These are phyloP conservation scores for Pseudotsuga menziesii DNA, from an alignment of 75 land plant species.

Conservation along the genomic window DNA sequence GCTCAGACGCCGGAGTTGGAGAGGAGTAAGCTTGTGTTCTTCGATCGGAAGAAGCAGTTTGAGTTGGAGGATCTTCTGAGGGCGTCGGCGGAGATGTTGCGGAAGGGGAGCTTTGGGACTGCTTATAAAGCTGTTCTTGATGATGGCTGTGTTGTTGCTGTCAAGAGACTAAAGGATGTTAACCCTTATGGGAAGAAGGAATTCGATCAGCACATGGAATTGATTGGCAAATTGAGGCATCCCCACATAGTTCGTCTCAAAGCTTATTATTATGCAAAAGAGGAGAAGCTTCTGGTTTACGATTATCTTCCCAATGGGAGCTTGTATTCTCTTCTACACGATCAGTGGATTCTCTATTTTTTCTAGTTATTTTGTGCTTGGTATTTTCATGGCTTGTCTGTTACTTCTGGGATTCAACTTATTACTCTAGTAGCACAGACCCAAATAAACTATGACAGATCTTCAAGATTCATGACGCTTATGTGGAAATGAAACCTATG, in stretches of 20 bases:
- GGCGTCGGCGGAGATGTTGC: slow-evolving; percentile 88
- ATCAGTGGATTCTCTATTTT: slow-evolving; percentile 17
- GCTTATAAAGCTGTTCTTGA: slow-evolving; percentile 84
- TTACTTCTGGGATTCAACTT: background rate
- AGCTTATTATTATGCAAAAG: slow-evolving; percentile 81
- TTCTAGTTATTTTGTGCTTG: background rate
- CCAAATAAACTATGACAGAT: too few species aligned
- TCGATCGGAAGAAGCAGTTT: slow-evolving; percentile 45
- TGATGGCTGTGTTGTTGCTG: slow-evolving; percentile 71
- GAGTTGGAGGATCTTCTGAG: slow-evolving; percentile 76
- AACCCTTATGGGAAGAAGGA: slow-evolving; percentile 60
- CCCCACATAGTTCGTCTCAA: slow-evolving; percentile 64
- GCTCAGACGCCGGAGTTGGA: slow-evolving; percentile 25
- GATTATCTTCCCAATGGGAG: slow-evolving; percentile 90
- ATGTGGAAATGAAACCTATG: too few species aligned
- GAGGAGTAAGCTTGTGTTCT: slow-evolving; percentile 42
- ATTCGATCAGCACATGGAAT: slow-evolving; percentile 74
- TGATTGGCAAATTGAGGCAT: slow-evolving; percentile 75
- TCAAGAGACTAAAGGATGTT: slow-evolving; percentile 69
- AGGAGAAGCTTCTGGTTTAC: slow-evolving; percentile 88
- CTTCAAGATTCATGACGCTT: too few species aligned
- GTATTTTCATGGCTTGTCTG: background rate
- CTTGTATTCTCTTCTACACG: slow-evolving; percentile 71
- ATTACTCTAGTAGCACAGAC: too few species aligned
- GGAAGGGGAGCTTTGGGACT: slow-evolving; percentile 78